A percentile compares a stretch with the other conserved stretches of the same genome.
Conservation (phyloP, 2,329 filamentous ascomycete genomes). For the Didymella pinodella region DNA sequence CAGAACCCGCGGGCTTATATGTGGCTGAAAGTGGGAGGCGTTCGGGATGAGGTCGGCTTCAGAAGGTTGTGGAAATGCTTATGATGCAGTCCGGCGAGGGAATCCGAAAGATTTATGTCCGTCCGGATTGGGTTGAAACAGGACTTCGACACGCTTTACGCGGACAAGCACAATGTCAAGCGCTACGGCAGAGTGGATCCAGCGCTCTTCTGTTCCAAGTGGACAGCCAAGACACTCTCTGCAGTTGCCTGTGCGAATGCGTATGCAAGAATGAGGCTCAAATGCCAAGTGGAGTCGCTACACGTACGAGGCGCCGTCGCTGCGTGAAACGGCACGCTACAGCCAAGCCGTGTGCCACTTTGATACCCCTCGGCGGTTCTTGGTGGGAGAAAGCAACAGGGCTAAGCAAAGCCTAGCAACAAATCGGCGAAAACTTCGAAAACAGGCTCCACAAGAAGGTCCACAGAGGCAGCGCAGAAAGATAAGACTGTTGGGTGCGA, state of each 20-base stretch:
- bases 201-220: constrained; percentile 24
- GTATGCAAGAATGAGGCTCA: constrained; percentile 21
- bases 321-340: constrained; percentile 32
- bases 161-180: constrained; percentile 21
- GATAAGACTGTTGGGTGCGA: constrained; percentile 18
- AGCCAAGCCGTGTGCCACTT: constrained; percentile 28
- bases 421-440: constrained; percentile 16
- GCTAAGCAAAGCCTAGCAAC: constrained; percentile 22
- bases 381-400: constrained; percentile 18
- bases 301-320: constrained; percentile 32
- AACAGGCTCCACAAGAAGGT: constrained; percentile 15
- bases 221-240: constrained; percentile 22
- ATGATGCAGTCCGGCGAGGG: constrained; percentile 20
- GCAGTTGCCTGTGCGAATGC: constrained; percentile 19
- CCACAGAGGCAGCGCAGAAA: constrained; percentile 13
- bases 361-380: constrained; percentile 21
- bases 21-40: constrained; percentile 9
- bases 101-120: constrained; percentile 19
- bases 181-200: constrained; percentile 17
- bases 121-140: constrained; percentile 24
- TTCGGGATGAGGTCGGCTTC: constrained; percentile 25
- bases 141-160: constrained; percentile 20
- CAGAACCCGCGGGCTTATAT: constrained; percentile 16
- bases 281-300: constrained; percentile 28
- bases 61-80: constrained; percentile 21